These are phyloP conservation scores for Acer saccharum DNA, from an alignment of 345 rosid species.

Conservation along the genomic window DNA sequence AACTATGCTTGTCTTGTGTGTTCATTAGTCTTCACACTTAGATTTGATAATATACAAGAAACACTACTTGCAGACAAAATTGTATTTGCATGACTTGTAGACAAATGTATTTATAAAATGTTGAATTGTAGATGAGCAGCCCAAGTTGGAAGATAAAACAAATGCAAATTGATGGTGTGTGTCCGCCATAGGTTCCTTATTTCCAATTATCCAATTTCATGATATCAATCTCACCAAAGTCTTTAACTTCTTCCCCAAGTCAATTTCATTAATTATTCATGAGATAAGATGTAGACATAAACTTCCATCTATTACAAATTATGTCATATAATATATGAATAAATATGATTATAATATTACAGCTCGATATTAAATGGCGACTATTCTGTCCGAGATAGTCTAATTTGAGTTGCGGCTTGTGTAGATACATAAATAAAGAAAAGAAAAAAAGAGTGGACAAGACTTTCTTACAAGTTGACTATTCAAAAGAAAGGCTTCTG, in stretches of 20 bases:
- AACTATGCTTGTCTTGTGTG: no score
- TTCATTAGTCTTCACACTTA: not conserved
- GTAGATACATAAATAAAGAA: no score
- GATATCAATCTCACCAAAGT: not conserved
- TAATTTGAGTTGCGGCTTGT: no score
- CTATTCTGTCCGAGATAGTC: no score
- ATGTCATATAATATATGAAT: not conserved
- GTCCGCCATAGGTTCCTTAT: not conserved
- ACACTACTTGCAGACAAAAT: no score
- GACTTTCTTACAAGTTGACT: not conserved
- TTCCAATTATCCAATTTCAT: not conserved
- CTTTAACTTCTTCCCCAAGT: not conserved
- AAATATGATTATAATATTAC: no score
- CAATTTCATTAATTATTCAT: not conserved
- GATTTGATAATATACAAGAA: not conserved
- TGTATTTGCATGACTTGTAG: no score
- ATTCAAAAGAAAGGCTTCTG: not conserved
- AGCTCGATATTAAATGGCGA: no score
- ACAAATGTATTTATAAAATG: no score
- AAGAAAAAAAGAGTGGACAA: not conserved
- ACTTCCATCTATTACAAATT: no score
- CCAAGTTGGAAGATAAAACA: no score
- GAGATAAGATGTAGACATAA: not conserved
- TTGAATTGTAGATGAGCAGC: no score
- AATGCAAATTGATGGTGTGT: not conserved